phyloP scores from a whole-genome alignment of 805 yeast species.

The Nakazawaea wickerhamii region DNA sequence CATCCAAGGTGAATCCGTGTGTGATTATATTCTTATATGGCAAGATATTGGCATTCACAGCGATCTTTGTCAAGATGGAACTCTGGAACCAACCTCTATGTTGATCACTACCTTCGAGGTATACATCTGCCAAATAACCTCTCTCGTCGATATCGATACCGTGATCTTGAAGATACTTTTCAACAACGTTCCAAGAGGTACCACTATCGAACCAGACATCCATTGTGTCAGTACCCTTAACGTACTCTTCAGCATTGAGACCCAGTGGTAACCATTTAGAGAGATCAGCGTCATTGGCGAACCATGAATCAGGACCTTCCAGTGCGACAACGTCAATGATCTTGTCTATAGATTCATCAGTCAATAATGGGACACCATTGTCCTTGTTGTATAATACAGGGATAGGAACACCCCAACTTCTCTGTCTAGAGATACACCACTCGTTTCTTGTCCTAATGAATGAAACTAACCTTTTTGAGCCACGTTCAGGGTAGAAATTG shows the following conservation, averaged over 20 bases:
- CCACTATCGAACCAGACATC: conserved; percentile 99
- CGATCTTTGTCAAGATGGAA: conserved; percentile 74
- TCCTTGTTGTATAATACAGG: conserved; percentile 69
- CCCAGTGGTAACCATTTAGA: conserved; percentile 69
- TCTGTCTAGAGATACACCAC: conserved; percentile 97
- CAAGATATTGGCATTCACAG: conserved; percentile 26
- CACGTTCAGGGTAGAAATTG: conserved; percentile 67
- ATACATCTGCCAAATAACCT: conserved; percentile 65
- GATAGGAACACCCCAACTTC: conserved; percentile 97
- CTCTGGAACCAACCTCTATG: conserved; percentile 99
- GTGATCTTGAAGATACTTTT: conserved; percentile 32
- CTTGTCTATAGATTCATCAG: conserved; percentile 47
- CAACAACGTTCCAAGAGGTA: conserved; percentile 73
- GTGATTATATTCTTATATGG: conserved; percentile 80
- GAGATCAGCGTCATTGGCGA: conserved; percentile 45
- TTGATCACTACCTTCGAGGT: conserved; percentile 96
- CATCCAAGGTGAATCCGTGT: conserved; percentile 91
- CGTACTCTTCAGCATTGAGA: conserved; percentile 36
- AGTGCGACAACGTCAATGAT: conserved; percentile 52
- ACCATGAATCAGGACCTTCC: conserved; percentile 80
- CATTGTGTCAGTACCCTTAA: conserved; percentile 84
- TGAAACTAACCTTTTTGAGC: conserved; percentile 62
- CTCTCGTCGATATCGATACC: conserved; percentile 29
- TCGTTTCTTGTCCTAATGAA: conserved; percentile 78
- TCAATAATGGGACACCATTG: conserved; percentile 61